Conservation (phyloP, 129 eudicot genomes). For the Pittosporum tobira region DNA sequence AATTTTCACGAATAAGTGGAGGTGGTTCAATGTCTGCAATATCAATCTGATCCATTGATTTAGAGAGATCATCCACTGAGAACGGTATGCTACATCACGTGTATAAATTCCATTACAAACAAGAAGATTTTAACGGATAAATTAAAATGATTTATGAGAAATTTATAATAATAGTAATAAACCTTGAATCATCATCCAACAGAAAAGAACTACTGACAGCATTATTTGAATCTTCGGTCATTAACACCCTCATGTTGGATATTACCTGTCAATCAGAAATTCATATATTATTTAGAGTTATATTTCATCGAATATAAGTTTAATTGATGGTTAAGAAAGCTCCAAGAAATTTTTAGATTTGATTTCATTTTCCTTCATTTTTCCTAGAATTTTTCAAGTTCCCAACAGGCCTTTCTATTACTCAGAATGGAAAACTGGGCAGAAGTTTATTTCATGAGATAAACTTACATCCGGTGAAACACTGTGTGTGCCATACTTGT, state of each 20-base stretch:
- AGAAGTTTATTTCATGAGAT: background rate
- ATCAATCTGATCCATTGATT: slow-evolving; percentile 72
- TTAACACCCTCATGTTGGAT: slow-evolving; percentile 63
- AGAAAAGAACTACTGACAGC: slow-evolving; percentile 84
- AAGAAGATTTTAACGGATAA: background rate
- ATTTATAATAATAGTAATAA: background rate
- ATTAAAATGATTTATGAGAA: background rate
- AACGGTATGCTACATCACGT: slow-evolving; percentile 78
- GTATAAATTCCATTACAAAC: slow-evolving; percentile 2
- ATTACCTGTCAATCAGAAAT: slow-evolving; percentile 45
- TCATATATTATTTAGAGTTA: slow-evolving; percentile 1
- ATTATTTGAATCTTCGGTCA: slow-evolving; percentile 94
- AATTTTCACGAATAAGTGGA: slow-evolving; percentile 88
- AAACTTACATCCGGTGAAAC: slow-evolving; percentile 74
- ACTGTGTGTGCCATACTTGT: slow-evolving; percentile 82
- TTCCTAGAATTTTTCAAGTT: too few species aligned
- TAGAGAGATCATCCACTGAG: slow-evolving; percentile 80
- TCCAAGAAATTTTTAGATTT: too few species aligned
- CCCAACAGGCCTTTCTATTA: too few species aligned
- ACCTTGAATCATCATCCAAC: slow-evolving; percentile 98
- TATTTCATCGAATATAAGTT: background rate
- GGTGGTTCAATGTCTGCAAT: slow-evolving; percentile 87
- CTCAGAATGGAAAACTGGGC: background rate
- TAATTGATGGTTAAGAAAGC: background rate
- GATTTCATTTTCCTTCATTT: too few species aligned